Percentiles rank a stretch among this genome's conserved stretches.
phyloP scores from a whole-genome alignment of 2,329 filamentous ascomycete genomes.

The Calonectria fujianensis region DNA sequence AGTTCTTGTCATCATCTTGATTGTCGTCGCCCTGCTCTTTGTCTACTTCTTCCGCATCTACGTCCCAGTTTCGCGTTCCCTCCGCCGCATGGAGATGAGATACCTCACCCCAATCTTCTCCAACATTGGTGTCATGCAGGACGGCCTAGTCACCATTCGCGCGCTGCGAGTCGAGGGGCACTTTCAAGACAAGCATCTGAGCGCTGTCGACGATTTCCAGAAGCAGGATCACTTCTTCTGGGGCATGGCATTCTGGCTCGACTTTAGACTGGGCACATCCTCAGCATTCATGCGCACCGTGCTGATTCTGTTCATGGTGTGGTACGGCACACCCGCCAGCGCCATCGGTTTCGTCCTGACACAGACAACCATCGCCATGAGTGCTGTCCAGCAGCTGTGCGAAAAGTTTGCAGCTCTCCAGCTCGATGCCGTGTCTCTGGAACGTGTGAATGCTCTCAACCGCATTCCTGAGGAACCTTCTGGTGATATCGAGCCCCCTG shows the following conservation, averaged over 20 bases:
- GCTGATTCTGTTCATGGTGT: constrained; percentile 84
- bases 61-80: constrained; percentile 87
- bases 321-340: constrained; percentile 83
- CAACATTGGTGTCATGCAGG: constrained; percentile 91
- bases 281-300: constrained; percentile 84
- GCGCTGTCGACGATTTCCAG: constrained; percentile 90
- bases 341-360: constrained; percentile 89
- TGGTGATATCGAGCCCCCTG: constrained; percentile 81
- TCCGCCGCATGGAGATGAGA: constrained; percentile 91
- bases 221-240: constrained; percentile 98
- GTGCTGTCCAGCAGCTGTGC: constrained; percentile 75
- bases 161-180: constrained; percentile 86
- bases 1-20: constrained; percentile 82
- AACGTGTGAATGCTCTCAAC: constrained; percentile 88
- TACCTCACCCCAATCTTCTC: constrained; percentile 92
- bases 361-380: constrained; percentile 62
- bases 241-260: constrained; percentile 90
- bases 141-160: constrained; percentile 90
- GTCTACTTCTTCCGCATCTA: constrained; percentile 85
- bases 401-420: constrained; percentile 88
- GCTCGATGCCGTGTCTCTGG: constrained; percentile 94
- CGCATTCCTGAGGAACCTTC: constrained; percentile 84
- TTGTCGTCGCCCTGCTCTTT: constrained; percentile 80
- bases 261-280: constrained; percentile 78
- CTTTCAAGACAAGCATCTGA: constrained; percentile 87